Evolutionary conservation across 2,329 filamentous ascomycete species (phyloP).

Genomic region (Neonectria faginata): DNA sequence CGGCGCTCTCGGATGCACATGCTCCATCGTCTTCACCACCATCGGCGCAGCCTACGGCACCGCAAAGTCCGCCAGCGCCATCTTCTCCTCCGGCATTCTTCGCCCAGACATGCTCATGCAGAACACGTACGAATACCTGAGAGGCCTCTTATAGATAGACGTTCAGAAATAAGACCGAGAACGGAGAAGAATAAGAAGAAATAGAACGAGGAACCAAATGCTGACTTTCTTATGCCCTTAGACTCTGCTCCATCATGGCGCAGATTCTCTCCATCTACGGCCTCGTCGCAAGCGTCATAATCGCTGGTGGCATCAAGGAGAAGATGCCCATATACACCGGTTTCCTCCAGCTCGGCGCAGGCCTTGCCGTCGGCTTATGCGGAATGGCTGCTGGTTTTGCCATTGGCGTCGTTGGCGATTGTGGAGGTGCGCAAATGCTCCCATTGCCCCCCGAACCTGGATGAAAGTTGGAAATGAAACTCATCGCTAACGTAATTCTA

Average conservation of each 20-base stretch:
- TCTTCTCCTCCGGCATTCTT: conserved; percentile 58
- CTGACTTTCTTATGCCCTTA: conserved; percentile 29
- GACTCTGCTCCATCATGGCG: conserved; percentile 59
- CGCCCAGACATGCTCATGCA: conserved; percentile 59
- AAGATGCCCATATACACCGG: conserved; percentile 57
- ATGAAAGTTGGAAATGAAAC: not conserved
- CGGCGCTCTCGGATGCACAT: conserved; percentile 55
- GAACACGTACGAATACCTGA: conserved; percentile 49
- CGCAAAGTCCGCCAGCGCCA: conserved; percentile 57
- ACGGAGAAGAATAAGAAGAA: not conserved
- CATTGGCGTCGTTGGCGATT: conserved; percentile 60
- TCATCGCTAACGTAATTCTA: not conserved
- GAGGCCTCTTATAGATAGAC: not conserved
- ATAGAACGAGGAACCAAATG: not conserved
- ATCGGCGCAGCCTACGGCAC: conserved; percentile 61
- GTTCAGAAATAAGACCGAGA: not conserved
- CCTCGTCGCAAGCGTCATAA: conserved; percentile 59
- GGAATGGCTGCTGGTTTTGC: conserved; percentile 60
- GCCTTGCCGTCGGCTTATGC: conserved; percentile 57
- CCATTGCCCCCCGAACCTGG: not conserved
- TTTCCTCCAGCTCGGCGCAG: conserved; percentile 59
- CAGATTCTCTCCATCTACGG: conserved; percentile 62
- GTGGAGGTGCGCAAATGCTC: conserved; percentile 51
- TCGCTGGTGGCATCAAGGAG: conserved; percentile 54
- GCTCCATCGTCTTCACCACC: conserved; percentile 65